These are phyloP conservation scores for Macrotyloma uniflorum DNA, from an alignment of 306 rosid species.

Conservation along the genomic window DNA sequence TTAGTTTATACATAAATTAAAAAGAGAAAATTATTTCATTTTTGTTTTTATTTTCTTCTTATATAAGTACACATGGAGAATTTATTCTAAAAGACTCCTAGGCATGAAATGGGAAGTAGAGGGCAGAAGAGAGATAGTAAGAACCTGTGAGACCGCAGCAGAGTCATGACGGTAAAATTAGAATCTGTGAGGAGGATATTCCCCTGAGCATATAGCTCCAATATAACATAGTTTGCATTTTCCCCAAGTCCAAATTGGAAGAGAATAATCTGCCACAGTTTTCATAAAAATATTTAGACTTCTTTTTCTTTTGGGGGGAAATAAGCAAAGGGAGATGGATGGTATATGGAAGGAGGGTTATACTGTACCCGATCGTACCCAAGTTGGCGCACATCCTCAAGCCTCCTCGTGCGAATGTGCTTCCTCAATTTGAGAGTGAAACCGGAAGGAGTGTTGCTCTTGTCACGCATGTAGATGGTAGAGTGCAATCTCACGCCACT, in stretches of 20 bases:
- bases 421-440: constrained; percentile 95
- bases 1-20: too few relatives aligned
- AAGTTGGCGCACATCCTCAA: constrained; percentile 98
- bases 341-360: neutral
- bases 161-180: constrained; percentile 83
- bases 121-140: constrained; percentile 2
- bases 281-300: neutral
- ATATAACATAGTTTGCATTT: constrained; percentile 81
- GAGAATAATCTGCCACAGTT: constrained; percentile 76
- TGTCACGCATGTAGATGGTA: constrained; percentile 85
- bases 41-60: too few relatives aligned
- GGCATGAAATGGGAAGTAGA: constrained; percentile 17
- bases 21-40: too few relatives aligned
- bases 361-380: constrained; percentile 89
- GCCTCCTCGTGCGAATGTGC: constrained; percentile 90
- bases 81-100: neutral
- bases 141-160: constrained; percentile 98
- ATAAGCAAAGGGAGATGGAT: neutral
- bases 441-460: constrained; percentile 97
- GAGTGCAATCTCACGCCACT: constrained; percentile 95
- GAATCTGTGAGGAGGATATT: constrained; percentile 87
- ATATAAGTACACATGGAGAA: too few relatives aligned
- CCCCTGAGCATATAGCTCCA: constrained; percentile 97
- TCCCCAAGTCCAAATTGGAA: constrained; percentile 97
- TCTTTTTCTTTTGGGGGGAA: neutral